Evolutionary conservation across 306 rosid species (phyloP).

Genomic region (Cicer arietinum): DNA sequence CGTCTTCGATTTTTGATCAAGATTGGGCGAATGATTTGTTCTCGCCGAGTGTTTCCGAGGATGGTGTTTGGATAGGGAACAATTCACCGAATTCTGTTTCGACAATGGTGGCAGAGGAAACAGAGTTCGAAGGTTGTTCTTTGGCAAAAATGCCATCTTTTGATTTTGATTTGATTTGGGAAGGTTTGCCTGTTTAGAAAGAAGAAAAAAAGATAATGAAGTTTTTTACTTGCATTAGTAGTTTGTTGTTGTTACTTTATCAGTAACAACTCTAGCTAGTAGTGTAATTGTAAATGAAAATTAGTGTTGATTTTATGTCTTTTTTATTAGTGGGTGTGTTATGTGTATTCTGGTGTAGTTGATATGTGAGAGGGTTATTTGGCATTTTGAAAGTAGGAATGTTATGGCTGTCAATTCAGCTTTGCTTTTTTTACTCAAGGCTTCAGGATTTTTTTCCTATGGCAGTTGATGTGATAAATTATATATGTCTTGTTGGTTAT

Average conservation of each 20-base stretch:
- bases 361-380: slow-evolving; percentile 32
- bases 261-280: not conserved
- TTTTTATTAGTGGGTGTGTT: not conserved
- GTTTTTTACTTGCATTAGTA: not conserved
- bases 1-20: slow-evolving; percentile 42
- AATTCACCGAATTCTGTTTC: slow-evolving; percentile 60
- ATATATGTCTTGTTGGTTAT: not conserved
- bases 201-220: not conserved
- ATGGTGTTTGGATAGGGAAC: slow-evolving; percentile 62
- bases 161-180: slow-evolving; percentile 94
- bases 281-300: slow-evolving; percentile 34
- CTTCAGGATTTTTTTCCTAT: slow-evolving; percentile 42
- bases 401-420: slow-evolving; percentile 37
- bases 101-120: slow-evolving; percentile 44
- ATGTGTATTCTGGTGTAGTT: slow-evolving; percentile 9
- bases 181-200: slow-evolving; percentile 74
- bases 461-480: slow-evolving; percentile 29
- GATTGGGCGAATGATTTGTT: slow-evolving; percentile 51
- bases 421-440: slow-evolving; percentile 51
- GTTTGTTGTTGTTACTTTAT: not conserved
- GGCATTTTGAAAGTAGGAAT: slow-evolving; percentile 19
- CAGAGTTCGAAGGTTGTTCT: slow-evolving; percentile 63
- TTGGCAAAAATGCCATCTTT: slow-evolving; percentile 85
- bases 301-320: slow-evolving; percentile 4
- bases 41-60: slow-evolving; percentile 59